These are phyloP conservation scores for Penicillium taxi DNA, from an alignment of 495 filamentous ascomycete genomes.

Conservation along the genomic window DNA sequence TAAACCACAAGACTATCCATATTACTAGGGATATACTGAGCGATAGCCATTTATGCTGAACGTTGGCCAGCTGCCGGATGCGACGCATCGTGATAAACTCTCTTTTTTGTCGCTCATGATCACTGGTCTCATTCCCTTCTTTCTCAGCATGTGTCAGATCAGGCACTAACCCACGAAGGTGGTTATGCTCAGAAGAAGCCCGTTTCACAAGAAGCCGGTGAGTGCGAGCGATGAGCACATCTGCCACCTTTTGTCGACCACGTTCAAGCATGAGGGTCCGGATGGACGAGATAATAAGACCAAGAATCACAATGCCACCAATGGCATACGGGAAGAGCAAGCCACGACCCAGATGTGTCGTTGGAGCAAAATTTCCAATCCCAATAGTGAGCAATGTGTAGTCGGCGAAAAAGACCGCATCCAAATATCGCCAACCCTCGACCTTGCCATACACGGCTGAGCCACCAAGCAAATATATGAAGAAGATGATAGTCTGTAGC, in stretches of 20 bases:
- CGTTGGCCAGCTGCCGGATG: slow-evolving; percentile 52
- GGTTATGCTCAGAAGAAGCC: slow-evolving; percentile 9
- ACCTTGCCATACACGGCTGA: slow-evolving; percentile 61
- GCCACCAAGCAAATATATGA: slow-evolving; percentile 67
- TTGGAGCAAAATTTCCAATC: slow-evolving; percentile 59
- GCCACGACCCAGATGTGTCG: slow-evolving; percentile 53
- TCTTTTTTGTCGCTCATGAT: slow-evolving; percentile 53
- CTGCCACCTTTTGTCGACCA: slow-evolving; percentile 60
- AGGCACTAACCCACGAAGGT: slow-evolving; percentile 10
- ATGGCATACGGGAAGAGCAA: slow-evolving; percentile 75
- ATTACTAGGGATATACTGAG: slow-evolving; percentile 54
- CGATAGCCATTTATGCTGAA: slow-evolving; percentile 57
- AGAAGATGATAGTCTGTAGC: slow-evolving; percentile 76
- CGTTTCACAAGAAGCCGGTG: slow-evolving; percentile 45
- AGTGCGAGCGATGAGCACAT: slow-evolving; percentile 63
- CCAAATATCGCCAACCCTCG: slow-evolving; percentile 72
- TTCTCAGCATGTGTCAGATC: slow-evolving; percentile 3
- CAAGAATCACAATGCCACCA: slow-evolving; percentile 71
- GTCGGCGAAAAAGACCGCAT: slow-evolving; percentile 77
- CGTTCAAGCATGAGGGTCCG: slow-evolving; percentile 71
- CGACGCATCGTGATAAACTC: slow-evolving; percentile 77
- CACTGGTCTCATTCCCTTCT: slow-evolving; percentile 15
- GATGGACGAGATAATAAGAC: slow-evolving; percentile 79
- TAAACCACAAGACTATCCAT: slow-evolving; percentile 69
- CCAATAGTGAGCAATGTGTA: slow-evolving; percentile 82